These are phyloP conservation scores for Pythium pectinolyticum DNA, from an alignment of 352 stramenopile species.

Conservation along the genomic window DNA sequence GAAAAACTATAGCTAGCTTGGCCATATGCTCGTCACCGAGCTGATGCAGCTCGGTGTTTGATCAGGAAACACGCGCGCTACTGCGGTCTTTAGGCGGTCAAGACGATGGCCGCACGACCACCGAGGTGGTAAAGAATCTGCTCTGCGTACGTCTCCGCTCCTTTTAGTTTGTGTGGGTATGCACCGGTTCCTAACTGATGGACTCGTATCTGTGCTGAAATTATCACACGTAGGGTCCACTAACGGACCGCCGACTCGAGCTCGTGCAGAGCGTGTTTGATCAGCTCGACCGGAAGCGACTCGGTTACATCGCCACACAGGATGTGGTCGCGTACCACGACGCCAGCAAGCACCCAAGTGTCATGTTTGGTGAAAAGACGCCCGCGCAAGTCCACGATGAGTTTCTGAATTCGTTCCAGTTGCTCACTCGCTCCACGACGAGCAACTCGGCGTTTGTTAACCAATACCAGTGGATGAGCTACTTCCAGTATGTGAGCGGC, in stretches of 20 bases:
- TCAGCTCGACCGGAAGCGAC: conserved; percentile 52
- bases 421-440: conserved; percentile 18
- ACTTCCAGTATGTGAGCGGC: conserved; percentile 73
- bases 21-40: not conserved
- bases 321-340: conserved; percentile 58
- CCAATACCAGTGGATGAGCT: conserved; percentile 70
- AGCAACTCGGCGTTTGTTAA: conserved; percentile 52
- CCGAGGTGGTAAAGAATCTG: conserved; percentile 58
- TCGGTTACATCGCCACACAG: conserved; percentile 56
- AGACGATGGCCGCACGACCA: conserved; percentile 43
- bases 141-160: conserved; percentile 38
- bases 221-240: conserved; percentile 31
- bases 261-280: conserved; percentile 74
- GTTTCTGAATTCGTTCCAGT: conserved; percentile 54
- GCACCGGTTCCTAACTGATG: not conserved
- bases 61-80: conserved; percentile 57
- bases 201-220: not conserved
- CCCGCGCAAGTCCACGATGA: conserved; percentile 53
- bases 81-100: conserved; percentile 36
- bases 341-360: conserved; percentile 50
- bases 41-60: no score
- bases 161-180: not conserved
- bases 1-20: not conserved
- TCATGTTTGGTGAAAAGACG: conserved; percentile 73
- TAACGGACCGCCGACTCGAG: conserved; percentile 51